phyloP scores from a whole-genome alignment of 2,329 filamentous ascomycete genomes.

The Nannizzia gypsea region DNA sequence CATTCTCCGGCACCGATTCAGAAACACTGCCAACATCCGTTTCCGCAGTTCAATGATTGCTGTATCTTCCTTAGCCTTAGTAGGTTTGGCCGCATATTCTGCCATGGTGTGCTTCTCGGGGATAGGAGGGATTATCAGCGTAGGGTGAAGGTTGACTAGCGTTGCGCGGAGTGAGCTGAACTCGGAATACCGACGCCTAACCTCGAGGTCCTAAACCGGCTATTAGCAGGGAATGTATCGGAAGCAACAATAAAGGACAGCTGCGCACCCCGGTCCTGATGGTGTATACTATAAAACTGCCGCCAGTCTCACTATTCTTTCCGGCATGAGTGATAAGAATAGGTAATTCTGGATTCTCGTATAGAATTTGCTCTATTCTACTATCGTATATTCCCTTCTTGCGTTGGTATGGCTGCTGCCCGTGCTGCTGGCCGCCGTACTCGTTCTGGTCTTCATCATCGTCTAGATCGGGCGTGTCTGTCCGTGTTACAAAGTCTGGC shows the following conservation, averaged over 20 bases:
- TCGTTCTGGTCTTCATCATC: constrained; percentile 25
- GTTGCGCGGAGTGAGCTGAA: constrained; percentile 85
- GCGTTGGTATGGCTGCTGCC: constrained; percentile 39
- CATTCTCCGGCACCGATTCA: constrained; percentile 90
- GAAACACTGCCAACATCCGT: constrained; percentile 89
- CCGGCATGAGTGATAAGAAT: constrained; percentile 91
- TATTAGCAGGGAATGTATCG: neutral
- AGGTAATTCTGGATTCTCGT: constrained; percentile 80
- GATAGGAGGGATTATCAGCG: constrained; percentile 88
- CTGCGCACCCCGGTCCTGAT: constrained; percentile 78
- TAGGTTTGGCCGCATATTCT: constrained; percentile 95
- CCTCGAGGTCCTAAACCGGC: constrained; percentile 67
- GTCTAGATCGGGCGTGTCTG: constrained; percentile 40
- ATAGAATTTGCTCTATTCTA: constrained; percentile 91
- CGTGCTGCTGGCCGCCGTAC: constrained; percentile 38
- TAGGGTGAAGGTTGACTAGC: constrained; percentile 83
- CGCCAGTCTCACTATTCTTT: constrained; percentile 85
- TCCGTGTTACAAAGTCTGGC: constrained; percentile 44
- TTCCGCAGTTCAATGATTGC: constrained; percentile 94
- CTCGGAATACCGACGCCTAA: constrained; percentile 89
- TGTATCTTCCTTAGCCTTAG: constrained; percentile 92
- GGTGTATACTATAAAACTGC: constrained; percentile 92
- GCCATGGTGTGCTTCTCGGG: constrained; percentile 99
- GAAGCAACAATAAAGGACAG: constrained; percentile 5
- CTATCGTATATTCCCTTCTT: constrained; percentile 88